Evolutionary conservation across 2,329 filamentous ascomycete species (phyloP).

Genomic region (Colletotrichum tofieldiae): DNA sequence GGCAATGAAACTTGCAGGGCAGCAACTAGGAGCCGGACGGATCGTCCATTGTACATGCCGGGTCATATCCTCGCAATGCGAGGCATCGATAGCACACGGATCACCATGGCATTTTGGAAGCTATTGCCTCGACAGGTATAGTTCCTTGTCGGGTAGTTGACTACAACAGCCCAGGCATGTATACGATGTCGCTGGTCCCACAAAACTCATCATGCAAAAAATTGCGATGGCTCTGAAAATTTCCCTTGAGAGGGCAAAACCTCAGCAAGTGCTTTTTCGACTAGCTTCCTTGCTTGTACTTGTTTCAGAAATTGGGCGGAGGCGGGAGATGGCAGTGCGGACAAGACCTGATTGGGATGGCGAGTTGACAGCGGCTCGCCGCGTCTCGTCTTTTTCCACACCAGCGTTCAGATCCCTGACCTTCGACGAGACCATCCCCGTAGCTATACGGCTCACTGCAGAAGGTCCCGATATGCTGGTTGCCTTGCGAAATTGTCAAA

Average conservation of each 20-base stretch:
- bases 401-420: slow-evolving; percentile 15
- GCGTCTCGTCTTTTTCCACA: slow-evolving; percentile 29
- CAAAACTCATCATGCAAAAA: neutral
- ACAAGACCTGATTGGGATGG: slow-evolving; percentile 2
- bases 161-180: neutral
- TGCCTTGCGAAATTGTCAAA: slow-evolving; percentile 34
- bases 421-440: slow-evolving; percentile 18
- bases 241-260: neutral
- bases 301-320: neutral
- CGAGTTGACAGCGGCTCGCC: slow-evolving; percentile 35
- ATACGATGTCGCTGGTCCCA: neutral
- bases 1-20: slow-evolving; percentile 4
- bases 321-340: slow-evolving; percentile 13
- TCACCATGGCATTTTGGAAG: neutral
- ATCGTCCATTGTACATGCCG: slow-evolving; percentile 13
- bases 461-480: slow-evolving; percentile 19
- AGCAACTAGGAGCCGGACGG: slow-evolving; percentile 9
- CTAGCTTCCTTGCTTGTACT: neutral
- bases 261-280: neutral
- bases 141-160: neutral
- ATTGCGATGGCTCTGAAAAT: neutral
- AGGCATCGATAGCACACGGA: neutral
- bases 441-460: slow-evolving; percentile 14
- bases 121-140: neutral
- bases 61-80: neutral